A percentile compares a stretch with the other conserved stretches of the same genome.
phyloP scores from a whole-genome alignment of 169 alveolate species.

The Amoebophrya sp. region DNA sequence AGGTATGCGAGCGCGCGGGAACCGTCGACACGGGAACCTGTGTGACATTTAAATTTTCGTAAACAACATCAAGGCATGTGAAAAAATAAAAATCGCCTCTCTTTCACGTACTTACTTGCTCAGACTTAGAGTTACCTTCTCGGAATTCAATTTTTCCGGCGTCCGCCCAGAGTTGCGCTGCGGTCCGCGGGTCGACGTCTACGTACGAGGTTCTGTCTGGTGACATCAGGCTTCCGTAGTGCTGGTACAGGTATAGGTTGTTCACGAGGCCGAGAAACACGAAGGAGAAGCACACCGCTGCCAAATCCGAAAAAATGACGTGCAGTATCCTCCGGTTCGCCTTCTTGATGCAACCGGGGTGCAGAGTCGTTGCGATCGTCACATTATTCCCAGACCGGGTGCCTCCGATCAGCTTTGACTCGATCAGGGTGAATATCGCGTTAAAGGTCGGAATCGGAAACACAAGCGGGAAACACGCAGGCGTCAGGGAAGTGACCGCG shows the following conservation, averaged over 20 bases:
- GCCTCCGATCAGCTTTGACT: too few relatives aligned
- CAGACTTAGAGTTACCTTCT: too few relatives aligned
- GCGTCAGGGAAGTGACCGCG: not conserved
- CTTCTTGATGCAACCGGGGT: not conserved
- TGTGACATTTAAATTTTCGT: too few relatives aligned
- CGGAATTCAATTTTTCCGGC: not conserved
- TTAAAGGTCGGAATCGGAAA: not conserved
- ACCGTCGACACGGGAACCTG: not conserved
- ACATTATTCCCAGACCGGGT: too few relatives aligned
- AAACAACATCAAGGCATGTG: too few relatives aligned
- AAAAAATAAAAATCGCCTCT: too few relatives aligned
- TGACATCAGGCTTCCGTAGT: not conserved
- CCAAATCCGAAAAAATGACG: not conserved
- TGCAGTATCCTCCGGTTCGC: not conserved
- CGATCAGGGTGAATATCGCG: not conserved
- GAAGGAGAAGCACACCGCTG: not conserved
- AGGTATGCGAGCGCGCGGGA: not conserved
- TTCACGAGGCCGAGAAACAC: not conserved
- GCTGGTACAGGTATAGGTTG: not conserved
- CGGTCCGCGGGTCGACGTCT: not conserved
- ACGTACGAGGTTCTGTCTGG: not conserved
- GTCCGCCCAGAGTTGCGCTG: not conserved
- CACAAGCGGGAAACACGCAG: not conserved
- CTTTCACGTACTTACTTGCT: too few relatives aligned
- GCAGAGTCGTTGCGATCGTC: too few relatives aligned